Conservation (phyloP, 2,329 filamentous ascomycete genomes). For the Penicillium crustosum region DNA sequence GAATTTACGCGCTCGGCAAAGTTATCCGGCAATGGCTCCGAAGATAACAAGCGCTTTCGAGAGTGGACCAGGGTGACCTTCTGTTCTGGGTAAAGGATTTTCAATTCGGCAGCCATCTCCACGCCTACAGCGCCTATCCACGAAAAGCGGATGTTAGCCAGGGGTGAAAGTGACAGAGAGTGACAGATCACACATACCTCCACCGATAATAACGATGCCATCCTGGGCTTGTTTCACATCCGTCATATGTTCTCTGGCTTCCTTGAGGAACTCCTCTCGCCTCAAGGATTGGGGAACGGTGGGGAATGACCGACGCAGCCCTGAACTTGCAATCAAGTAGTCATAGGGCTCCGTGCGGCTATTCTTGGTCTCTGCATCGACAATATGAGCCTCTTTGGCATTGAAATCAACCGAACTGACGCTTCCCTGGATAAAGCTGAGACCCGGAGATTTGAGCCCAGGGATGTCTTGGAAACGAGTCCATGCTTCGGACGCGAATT, state of each 20-base stretch:
- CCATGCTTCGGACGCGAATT: slow-evolving; percentile 69
- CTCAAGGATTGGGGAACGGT: slow-evolving; percentile 66
- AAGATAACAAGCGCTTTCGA: slow-evolving; percentile 66
- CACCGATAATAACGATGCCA: slow-evolving; percentile 68
- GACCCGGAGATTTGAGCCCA: slow-evolving; percentile 61
- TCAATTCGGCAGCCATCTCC: slow-evolving; percentile 78
- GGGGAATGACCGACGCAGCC: slow-evolving; percentile 68
- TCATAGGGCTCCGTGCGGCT: slow-evolving; percentile 57
- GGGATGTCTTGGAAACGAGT: slow-evolving; percentile 66
- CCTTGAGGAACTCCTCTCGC: slow-evolving; percentile 28
- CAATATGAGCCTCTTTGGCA: slow-evolving; percentile 59
- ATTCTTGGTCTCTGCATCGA: slow-evolving; percentile 50
- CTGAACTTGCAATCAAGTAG: slow-evolving; percentile 71
- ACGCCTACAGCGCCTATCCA: slow-evolving; percentile 69
- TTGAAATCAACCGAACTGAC: slow-evolving; percentile 61
- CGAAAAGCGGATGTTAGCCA: not conserved
- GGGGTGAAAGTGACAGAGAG: too few relatives aligned
- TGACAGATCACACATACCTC: slow-evolving; percentile 44
- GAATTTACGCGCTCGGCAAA: slow-evolving; percentile 61
- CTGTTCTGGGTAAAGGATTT: slow-evolving; percentile 62
- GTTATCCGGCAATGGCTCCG: slow-evolving; percentile 69
- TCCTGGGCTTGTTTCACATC: slow-evolving; percentile 50
- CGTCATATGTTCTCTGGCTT: slow-evolving; percentile 22
- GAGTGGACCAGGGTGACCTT: slow-evolving; percentile 76
- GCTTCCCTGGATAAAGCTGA: slow-evolving; percentile 66